A percentile compares a stretch with the other conserved stretches of the same genome.
These are phyloP conservation scores for Fusarium staphyleae DNA, from an alignment of 2,329 filamentous ascomycete genomes.

Conservation along the genomic window DNA sequence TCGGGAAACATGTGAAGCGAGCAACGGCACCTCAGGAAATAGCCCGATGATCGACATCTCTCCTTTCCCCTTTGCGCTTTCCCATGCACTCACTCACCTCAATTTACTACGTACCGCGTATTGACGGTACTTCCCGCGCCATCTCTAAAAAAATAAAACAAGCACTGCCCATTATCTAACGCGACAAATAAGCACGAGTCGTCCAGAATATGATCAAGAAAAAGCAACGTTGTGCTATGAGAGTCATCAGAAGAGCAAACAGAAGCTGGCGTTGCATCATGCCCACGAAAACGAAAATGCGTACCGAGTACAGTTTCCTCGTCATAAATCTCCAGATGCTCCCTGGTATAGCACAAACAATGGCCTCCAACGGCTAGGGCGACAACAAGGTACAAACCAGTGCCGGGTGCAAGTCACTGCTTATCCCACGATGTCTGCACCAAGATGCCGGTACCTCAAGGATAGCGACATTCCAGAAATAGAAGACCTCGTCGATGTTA, in stretches of 20 bases:
- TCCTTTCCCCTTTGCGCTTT: constrained; percentile 24
- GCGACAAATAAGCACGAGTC: background rate
- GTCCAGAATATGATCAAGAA: background rate
- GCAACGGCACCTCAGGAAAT: constrained; percentile 18
- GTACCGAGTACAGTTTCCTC: too few relatives aligned
- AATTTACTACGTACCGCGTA: too few relatives aligned
- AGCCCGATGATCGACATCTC: constrained; percentile 28
- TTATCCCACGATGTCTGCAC: constrained; percentile 13
- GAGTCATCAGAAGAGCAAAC: too few relatives aligned
- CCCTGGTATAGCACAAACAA: too few relatives aligned
- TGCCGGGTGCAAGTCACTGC: background rate
- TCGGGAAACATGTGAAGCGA: background rate
- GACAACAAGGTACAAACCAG: too few relatives aligned
- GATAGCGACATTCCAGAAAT: constrained; percentile 26
- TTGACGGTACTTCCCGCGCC: constrained; percentile 6
- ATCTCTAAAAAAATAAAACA: background rate
- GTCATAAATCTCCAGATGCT: too few relatives aligned
- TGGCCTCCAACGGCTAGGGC: too few relatives aligned
- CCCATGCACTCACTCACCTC: constrained; percentile 2
- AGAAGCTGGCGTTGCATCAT: too few relatives aligned
- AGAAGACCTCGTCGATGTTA: constrained; percentile 16
- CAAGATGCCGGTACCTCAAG: background rate
- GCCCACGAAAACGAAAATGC: too few relatives aligned
- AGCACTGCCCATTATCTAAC: constrained; percentile 3
- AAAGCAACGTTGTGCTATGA: background rate